Percentiles rank a stretch among this genome's conserved stretches.
Conservation (phyloP, 1,139 yeast species). For the Hansenula sp. region DNA sequence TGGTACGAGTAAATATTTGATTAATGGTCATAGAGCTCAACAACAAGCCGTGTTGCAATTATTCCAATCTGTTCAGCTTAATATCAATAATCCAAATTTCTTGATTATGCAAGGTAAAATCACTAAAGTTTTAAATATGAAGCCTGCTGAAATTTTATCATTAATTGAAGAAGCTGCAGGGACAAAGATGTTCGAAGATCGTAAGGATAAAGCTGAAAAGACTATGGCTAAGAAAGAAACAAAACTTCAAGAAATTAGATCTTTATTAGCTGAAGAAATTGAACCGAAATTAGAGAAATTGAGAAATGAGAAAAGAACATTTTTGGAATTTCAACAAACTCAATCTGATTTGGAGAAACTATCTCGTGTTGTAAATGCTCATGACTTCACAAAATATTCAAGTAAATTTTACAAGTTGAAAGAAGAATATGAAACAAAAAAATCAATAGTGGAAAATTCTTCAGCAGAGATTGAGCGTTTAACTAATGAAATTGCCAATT, state of each 20-base stretch:
- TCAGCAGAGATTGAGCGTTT: conserved; percentile 35
- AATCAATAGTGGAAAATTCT: conserved; percentile 15
- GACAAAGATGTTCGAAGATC: conserved; percentile 90
- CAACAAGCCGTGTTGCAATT: conserved; percentile 88
- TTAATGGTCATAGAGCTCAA: conserved; percentile 95
- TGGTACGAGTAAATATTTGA: conserved; percentile 86
- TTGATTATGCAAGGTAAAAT: conserved; percentile 98
- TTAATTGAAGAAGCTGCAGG: conserved; percentile 98
- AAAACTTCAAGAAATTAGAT: conserved; percentile 73
- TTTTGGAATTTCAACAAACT: conserved; percentile 80
- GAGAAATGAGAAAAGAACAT: conserved; percentile 75
- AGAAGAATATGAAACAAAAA: conserved; percentile 26
- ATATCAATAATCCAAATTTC: conserved; percentile 94
- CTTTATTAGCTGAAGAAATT: conserved; percentile 75
- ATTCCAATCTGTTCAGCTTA: conserved; percentile 91
- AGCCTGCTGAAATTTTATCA: conserved; percentile 82
- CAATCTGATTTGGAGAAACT: conserved; percentile 77
- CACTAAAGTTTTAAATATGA: conserved; percentile 95
- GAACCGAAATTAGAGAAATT: conserved; percentile 87
- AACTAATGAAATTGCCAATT: conserved; percentile 49
- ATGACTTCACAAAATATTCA: conserved; percentile 54
- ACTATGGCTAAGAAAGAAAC: conserved; percentile 90
- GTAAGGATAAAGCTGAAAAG: conserved; percentile 86
- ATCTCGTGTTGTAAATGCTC: conserved; percentile 71
- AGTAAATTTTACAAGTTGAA: conserved; percentile 38